Base-by-base conservation (phyloP, 2,329 filamentous ascomycete species). In the Fonsecaea multimorphosa region DNA sequence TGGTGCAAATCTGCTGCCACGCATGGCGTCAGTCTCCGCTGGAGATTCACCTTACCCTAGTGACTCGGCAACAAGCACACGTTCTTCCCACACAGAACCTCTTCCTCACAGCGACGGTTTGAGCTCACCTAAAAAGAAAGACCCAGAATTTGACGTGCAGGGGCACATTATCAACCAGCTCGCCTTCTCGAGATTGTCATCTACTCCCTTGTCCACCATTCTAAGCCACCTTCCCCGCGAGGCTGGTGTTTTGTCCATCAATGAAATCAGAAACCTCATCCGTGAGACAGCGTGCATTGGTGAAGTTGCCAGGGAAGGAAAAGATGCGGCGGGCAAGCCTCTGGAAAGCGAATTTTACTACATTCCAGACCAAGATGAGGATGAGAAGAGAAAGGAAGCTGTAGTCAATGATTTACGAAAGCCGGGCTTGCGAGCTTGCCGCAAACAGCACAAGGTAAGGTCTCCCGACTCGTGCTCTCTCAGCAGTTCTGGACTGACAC, bases 301-400 rank as follows among this genome's bases (percentile, higher is more conserved):
- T 54, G 90, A 95, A 77, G 97, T 99, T 73, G 84, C 86, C 58
- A 89, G 95, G 44, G 89, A 94, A 76, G 95, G 95, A 75, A 99
- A 98, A 78, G 95, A 99, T 76, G 95, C 95, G 4, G 94, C 95
- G 0, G 95, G 95, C 71, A 95, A 97, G 81, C 82, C 89, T 6
- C 85, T 99, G 0, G 94, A 99, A 83, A 96, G 91, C 82, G 93
- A 99, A 78, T 98, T 96, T 77, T 98, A 98, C 79, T 99, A 99
- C 75, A 84, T 97, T 7, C 91, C 93, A 0, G 94, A 98, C 77
- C 85, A 88, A 74, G 95, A 99, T 75, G 82, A 85, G 1, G 93
- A 98, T 75, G 85, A 89, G 69, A 87, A 90, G 75, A 87, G 94
- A 66, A 87, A 91, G 58, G 86, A 92, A 61, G 91, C 93, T 24